Base-by-base conservation (phyloP, 208 protist genomes). In the Spironucleus salmonicida region DNA sequence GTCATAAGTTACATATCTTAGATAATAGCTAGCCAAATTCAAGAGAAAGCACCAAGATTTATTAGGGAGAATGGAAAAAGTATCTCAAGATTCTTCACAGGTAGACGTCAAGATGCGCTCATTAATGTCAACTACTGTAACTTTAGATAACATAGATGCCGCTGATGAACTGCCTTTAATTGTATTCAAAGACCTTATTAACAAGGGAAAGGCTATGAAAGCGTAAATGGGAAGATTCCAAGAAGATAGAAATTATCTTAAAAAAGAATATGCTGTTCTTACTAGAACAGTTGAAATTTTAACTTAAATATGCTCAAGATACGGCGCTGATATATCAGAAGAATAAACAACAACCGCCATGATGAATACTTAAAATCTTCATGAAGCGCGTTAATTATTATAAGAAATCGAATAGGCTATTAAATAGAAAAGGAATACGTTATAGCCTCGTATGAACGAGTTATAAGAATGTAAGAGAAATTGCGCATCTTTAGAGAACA, bases 281-380 rank as follows among this genome's bases (percentile, higher is more conserved):
- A 49, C 38, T 4, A n/a, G 64, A n/a, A 71, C 64, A 42, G 27
- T 30, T 35, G 64, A 71, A n/a, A 71, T 71, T n/a, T n/a, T 71
- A 2, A 38, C 64, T 35, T 35, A 45, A 49, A 71, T 49, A 9
- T 71, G 26, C n/a, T 11, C 45, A 35, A 45, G 15, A 4, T n/a
- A 71, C 30, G 40, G 38, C 23, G 9, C 4, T 11, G 45, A n/a
- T 15, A n/a, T 35, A 45, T 23, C 26, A 4, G 23, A 32, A 35
- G 34, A 45, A 2, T 11, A 9, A 49, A 9, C 7, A 38, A 4
- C 2, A 15, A 38, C n/a, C n/a, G n/a, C n/a, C n/a, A n/a, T 38
- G 32, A 30, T 71, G 32, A 71, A 71, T n/a, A 38, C 40, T 9
- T 11, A 49, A n/a, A 71, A 71, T n/a, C 15, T 49, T 11, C 23